phyloP scores from a whole-genome alignment of 2,329 filamentous ascomycete species.

The Pleomassaria siparia region DNA sequence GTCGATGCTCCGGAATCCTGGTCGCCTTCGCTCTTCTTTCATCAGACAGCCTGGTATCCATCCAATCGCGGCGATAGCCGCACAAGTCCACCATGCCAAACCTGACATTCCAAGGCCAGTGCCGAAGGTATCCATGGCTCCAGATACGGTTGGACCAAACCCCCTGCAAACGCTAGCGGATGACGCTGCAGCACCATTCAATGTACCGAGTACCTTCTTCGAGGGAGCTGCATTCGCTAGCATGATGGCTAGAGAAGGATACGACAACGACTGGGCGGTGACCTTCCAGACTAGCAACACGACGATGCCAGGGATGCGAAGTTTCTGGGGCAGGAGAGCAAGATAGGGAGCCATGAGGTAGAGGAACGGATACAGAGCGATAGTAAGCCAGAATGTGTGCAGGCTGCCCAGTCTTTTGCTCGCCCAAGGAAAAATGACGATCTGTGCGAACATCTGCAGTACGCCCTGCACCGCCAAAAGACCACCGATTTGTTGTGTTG shows the following conservation, averaged over 20 bases:
- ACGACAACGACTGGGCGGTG: slow-evolving; percentile 86
- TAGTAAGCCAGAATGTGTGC: slow-evolving; percentile 77
- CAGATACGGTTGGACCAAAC: slow-evolving; percentile 85
- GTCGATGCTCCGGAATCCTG: slow-evolving; percentile 16
- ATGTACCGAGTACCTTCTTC: slow-evolving; percentile 79
- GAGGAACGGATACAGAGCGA: slow-evolving; percentile 80
- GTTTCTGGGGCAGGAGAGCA: slow-evolving; percentile 71
- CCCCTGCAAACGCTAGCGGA: slow-evolving; percentile 87
- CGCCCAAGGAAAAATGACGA: slow-evolving; percentile 79
- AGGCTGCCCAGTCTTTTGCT: slow-evolving; percentile 76
- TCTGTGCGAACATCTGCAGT: slow-evolving; percentile 84
- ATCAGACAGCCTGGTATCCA: slow-evolving; percentile 57
- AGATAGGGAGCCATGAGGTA: slow-evolving; percentile 90
- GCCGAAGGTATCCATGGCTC: slow-evolving; percentile 79
- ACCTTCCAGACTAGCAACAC: slow-evolving; percentile 85
- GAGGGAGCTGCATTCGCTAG: slow-evolving; percentile 86
- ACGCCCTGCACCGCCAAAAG: slow-evolving; percentile 87
- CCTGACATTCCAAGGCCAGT: slow-evolving; percentile 80
- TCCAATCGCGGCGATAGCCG: slow-evolving; percentile 72
- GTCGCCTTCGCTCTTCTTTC: slow-evolving; percentile 59
- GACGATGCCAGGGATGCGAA: slow-evolving; percentile 76
- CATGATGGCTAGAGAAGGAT: slow-evolving; percentile 86
- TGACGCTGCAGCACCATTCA: slow-evolving; percentile 91
- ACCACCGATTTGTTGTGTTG: slow-evolving; percentile 80
- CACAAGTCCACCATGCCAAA: slow-evolving; percentile 90